Evolutionary conservation across 2,329 filamentous ascomycete genomes (phyloP).

Genomic region (Zymoseptoria tritici): DNA sequence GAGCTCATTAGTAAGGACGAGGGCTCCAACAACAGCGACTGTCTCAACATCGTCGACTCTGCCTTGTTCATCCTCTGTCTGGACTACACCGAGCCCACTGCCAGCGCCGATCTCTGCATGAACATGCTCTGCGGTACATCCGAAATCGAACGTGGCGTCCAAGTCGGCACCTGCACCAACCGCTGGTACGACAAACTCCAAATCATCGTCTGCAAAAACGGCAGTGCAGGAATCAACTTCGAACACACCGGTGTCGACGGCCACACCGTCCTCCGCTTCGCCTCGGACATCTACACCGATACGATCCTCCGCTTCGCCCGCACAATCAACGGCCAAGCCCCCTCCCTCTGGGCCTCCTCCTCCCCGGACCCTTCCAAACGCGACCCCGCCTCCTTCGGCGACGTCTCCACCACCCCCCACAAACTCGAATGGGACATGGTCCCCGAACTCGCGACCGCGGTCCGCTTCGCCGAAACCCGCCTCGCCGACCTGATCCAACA

Average conservation of each 20-base stretch:
- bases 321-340: slow-evolving; percentile 89
- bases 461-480: slow-evolving; percentile 91
- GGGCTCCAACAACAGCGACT: slow-evolving; percentile 91
- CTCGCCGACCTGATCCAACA: slow-evolving; percentile 92
- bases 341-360: slow-evolving; percentile 80
- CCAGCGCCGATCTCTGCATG: slow-evolving; percentile 77
- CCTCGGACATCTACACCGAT: slow-evolving; percentile 93
- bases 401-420: slow-evolving; percentile 87
- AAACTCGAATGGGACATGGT: slow-evolving; percentile 98
- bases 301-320: slow-evolving; percentile 93
- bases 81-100: slow-evolving; percentile 81
- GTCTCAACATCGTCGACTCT: slow-evolving; percentile 88
- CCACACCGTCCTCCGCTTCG: slow-evolving; percentile 92
- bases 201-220: slow-evolving; percentile 98
- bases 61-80: slow-evolving; percentile 87
- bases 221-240: slow-evolving; percentile 97
- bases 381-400: slow-evolving; percentile 82
- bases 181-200: slow-evolving; percentile 99
- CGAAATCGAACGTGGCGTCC: slow-evolving; percentile 83
- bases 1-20: slow-evolving; percentile 81
- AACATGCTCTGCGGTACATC: slow-evolving; percentile 98
- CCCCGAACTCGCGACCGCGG: slow-evolving; percentile 79
- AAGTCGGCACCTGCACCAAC: slow-evolving; percentile 96
- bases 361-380: slow-evolving; percentile 91
- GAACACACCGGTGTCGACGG: slow-evolving; percentile 97